Evolutionary conservation across 805 yeast genomes (phyloP), one percentile per base, ranked within the genome.

Genomic region (Peterozyma toletana): DNA sequence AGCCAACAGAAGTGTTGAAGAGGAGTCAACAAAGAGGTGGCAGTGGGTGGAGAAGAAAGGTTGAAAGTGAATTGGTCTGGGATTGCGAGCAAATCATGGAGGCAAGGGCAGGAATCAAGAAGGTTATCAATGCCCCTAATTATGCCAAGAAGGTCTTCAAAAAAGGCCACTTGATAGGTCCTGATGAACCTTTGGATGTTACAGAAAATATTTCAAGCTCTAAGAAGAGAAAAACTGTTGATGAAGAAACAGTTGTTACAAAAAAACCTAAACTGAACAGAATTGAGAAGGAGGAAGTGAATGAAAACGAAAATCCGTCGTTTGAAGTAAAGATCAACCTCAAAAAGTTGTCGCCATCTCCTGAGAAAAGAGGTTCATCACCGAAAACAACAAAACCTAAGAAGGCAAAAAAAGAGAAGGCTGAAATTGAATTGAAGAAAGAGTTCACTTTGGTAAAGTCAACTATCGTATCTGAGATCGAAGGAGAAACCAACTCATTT

Each of bases 21-120:
- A 77, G 75, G 46, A 60, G 55, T 35, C 58, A 53, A 14, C 66
- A 62, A 46, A 59, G 63, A 43, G 62, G 78, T 11, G 73, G 75
- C 16, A 71, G 70, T 33, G 76, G 76, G 1, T 77, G 81, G 81
- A 77, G 72, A 50, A 73, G 74, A 49, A 73, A 70, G 44, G 60
- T 84, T 1, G 97, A 90, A 50, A 68, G 72, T 47, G 97, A 82
- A 53, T 64, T 77, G 31, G 58, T 80, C 0, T 71, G 70, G 31
- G 96, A 89, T 60, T 66, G 86, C 1, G 77, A 73, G 39, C 50
- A 58, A 36, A 79, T 83, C 29, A 47, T 75, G 5, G 66, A 64
- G 14, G 78, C 80, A 38, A 71, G 84, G 29, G 73, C 69, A 31
- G 42, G 44, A 11, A 35, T 30, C 14, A 46, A 45, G 30, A 27